Conservation (phyloP, 108 stramenopile genomes). For the Cyclotella sp. region DNA sequence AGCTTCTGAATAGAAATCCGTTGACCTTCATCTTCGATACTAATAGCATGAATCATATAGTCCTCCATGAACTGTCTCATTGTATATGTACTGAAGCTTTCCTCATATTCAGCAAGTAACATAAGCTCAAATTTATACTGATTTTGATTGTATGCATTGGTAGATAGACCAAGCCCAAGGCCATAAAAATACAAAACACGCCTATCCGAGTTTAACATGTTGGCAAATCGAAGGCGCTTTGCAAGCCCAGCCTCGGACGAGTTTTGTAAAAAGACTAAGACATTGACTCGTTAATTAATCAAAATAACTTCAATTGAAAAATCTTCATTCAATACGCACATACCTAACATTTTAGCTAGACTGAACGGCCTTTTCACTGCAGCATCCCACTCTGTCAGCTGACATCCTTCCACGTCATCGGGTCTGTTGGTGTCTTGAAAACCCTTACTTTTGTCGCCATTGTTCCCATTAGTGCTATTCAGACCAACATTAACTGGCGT, state of each 20-base stretch:
- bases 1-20: conserved; percentile 37
- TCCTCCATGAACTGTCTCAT: conserved; percentile 78
- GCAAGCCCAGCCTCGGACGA: conserved; percentile 76
- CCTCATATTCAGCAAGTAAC: conserved; percentile 71
- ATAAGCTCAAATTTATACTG: conserved; percentile 77
- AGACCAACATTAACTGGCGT: conserved; percentile 56
- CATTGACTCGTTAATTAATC: not conserved
- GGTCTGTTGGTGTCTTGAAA: conserved; percentile 7
- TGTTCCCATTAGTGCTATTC: conserved; percentile 12
- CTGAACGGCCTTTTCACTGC: conserved; percentile 80
- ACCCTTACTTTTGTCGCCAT: not conserved
- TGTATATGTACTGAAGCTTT: conserved; percentile 74
- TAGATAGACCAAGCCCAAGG: conserved; percentile 69
- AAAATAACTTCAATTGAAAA: not conserved
- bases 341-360: conserved; percentile 60
- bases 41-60: conserved; percentile 36
- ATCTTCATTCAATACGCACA: not conserved
- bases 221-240: conserved; percentile 70
- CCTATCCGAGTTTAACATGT: conserved; percentile 68
- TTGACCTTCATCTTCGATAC: conserved; percentile 20
- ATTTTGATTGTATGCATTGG: conserved; percentile 68
- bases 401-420: not conserved
- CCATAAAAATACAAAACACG: conserved; percentile 81
- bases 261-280: conserved; percentile 56
- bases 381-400: conserved; percentile 63